Evolutionary conservation across 2,329 filamentous ascomycete genomes (phyloP).

Genomic region (Epichloe gansuensis): DNA sequence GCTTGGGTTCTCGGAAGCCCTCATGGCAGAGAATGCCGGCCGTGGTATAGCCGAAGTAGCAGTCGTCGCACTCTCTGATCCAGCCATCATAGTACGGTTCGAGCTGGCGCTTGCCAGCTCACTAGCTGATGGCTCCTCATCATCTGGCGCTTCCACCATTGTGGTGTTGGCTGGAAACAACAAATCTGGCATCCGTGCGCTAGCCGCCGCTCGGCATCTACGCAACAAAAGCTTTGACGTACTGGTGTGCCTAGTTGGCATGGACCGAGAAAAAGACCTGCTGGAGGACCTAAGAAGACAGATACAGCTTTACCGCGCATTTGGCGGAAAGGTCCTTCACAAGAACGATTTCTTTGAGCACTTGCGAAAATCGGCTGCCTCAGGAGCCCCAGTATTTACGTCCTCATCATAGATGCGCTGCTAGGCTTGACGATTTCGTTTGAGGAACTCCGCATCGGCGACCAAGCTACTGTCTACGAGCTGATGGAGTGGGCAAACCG

Average conservation of each 20-base stretch:
- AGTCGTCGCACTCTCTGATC: constrained; percentile 53
- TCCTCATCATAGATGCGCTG: constrained; percentile 83
- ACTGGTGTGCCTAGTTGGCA: constrained; percentile 71
- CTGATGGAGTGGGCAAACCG: constrained; percentile 92
- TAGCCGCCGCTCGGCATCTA: constrained; percentile 78
- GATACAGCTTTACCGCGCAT: constrained; percentile 69
- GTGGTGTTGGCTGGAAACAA: constrained; percentile 94
- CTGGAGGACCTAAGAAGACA: constrained; percentile 73
- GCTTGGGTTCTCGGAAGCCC: constrained; percentile 73
- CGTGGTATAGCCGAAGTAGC: constrained; percentile 80
- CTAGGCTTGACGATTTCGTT: constrained; percentile 80
- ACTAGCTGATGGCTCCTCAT: constrained; percentile 15
- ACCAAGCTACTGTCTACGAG: constrained; percentile 75
- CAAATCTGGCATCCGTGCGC: constrained; percentile 70
- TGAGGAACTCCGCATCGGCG: constrained; percentile 71
- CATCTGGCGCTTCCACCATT: constrained; percentile 27
- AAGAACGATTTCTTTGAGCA: constrained; percentile 52
- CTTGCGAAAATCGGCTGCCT: constrained; percentile 33
- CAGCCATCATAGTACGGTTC: constrained; percentile 43
- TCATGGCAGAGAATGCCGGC: constrained; percentile 86
- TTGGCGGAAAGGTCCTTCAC: constrained; percentile 60
- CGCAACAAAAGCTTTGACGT: constrained; percentile 73
- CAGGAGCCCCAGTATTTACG: constrained; percentile 39
- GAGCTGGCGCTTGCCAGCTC: constrained; percentile 29
- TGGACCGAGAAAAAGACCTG: constrained; percentile 71